Evolutionary conservation across 2,329 filamentous ascomycete genomes (phyloP), one percentile per base, ranked within the genome.

Genomic region (Xylariales sp.): DNA sequence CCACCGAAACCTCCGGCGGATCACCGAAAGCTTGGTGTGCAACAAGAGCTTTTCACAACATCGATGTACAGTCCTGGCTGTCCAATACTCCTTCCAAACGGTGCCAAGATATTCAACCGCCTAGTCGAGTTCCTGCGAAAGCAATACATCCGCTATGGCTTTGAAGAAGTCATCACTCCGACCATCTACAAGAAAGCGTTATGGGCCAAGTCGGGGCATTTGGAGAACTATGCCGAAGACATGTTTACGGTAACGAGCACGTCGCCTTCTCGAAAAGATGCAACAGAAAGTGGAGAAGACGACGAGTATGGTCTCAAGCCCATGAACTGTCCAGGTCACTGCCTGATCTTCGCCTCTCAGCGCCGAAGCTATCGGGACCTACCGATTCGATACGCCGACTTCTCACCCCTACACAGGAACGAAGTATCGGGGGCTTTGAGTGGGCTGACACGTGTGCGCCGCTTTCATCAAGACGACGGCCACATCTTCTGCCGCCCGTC

Each of bases 301-400:
- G 53, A 59, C 37, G 58, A 59, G 31, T 61, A 61, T 20, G 89
- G 82, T 12, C 70, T 97, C 38, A 97, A 97, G 70, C 91, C 91
- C 20, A 97, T 97, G 93, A 97, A 97, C 70, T 98, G 93, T 68
- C 93, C 93, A 4, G 89, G 89, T 20, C 91, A 97, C 66, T 94
- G 87, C 65, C 70, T 93, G 51, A 84, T 96, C 57, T 95, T 95
- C 63, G 80, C 77, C 37, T 84, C 91, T 63, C 79, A 86, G 40
- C 86, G 88, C 58, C 79, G 88, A 55, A 93, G 85, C 64, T 95
- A 97, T 65, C 76, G 86, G 56, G 89, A 97, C 54, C 71, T 98
- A 44, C 93, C 93, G 20, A 84, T 94, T 68, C 79, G 93, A 57
- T 86, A 95, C 68, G 91, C 93, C 38, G 93, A 98, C 62, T 97